Percentiles rank a stretch among this genome's conserved stretches.
Conservation (phyloP, 331 rosid species). For the Malus hybrid region DNA sequence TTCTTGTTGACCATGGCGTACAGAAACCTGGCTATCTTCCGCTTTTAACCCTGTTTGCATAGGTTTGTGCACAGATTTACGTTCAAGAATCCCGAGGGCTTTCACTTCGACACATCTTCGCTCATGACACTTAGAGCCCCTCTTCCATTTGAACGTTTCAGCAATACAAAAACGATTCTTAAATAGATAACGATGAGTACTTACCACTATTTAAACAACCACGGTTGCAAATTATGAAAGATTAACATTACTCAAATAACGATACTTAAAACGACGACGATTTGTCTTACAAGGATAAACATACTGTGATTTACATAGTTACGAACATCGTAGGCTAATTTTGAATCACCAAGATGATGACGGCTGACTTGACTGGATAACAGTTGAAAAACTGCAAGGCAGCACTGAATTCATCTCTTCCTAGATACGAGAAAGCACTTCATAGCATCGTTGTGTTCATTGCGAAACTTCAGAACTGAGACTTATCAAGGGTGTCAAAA, state of each 20-base stretch:
- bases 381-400: constrained; percentile 1
- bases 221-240: too few species aligned
- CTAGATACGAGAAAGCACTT: constrained; percentile 4
- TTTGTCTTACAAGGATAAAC: not conserved
- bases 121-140: too few species aligned
- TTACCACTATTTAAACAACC: too few species aligned
- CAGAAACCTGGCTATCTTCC: too few species aligned
- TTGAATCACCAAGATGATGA: constrained; percentile 67
- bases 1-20: too few species aligned
- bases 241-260: not conserved
- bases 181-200: too few species aligned
- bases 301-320: not conserved
- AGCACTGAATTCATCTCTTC: constrained; percentile 6
- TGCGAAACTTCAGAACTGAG: constrained; percentile 47
- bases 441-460: not conserved
- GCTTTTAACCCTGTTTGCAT: too few species aligned
- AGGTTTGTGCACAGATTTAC: too few species aligned
- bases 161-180: too few species aligned
- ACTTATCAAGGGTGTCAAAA: constrained; percentile 86
- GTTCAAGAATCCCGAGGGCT: too few species aligned
- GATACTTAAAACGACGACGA: not conserved
- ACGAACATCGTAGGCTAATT: not conserved
- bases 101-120: too few species aligned
- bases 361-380: constrained; percentile 15
- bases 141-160: too few species aligned